Evolutionary conservation across 148 eudicot species (phyloP), one percentile per base, ranked within the genome.

Genomic region (Pouteria glomerata): DNA sequence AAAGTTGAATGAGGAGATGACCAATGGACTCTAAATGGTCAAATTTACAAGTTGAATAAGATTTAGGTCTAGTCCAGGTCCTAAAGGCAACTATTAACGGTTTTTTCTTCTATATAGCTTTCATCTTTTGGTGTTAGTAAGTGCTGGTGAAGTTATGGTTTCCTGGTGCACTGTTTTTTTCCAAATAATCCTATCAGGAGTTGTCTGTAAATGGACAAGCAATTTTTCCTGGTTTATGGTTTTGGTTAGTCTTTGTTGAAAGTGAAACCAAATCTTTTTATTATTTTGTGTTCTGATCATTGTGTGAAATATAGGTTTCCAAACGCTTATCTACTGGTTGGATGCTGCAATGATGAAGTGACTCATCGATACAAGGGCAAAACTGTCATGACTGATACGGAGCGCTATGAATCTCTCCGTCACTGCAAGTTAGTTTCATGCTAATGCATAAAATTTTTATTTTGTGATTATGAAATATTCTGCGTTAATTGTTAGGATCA

Each of bases 391-490:
- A 89, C 66, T 16, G 94, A 81, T 53, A 30, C 51, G 0, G 94
- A 89, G 75, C 91, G 94, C 19, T 89, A 87, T 37, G 94, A 89
- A 75, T 89, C 94, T 34, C 91, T 89, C 57, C 87, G 94, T 29
- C 94, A 89, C 73, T 89, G 94, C 91, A 87, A 82, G 90, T 87
- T 75, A 48, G 82, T 29, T 57, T 33, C 29, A 47, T 33, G 21
- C 55, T 3, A 21, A 26, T 39, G 18, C 51, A 2, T 24, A 63
- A 63, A 39, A 63, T 31, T 12, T 63, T 24, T 31, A 63, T 23
- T 23, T 23, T 62, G 12, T 39, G 5, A 1, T 44, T 27, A 15
- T 7, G 3, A 47, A 16, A 5, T 45, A 27, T 31, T 13, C 15
- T 14, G 7, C 6, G 33, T 66, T 47, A 0, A 8, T 41, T 16